phyloP scores from a whole-genome alignment of 148 eudicot genomes.

The Agrostemma githago region DNA sequence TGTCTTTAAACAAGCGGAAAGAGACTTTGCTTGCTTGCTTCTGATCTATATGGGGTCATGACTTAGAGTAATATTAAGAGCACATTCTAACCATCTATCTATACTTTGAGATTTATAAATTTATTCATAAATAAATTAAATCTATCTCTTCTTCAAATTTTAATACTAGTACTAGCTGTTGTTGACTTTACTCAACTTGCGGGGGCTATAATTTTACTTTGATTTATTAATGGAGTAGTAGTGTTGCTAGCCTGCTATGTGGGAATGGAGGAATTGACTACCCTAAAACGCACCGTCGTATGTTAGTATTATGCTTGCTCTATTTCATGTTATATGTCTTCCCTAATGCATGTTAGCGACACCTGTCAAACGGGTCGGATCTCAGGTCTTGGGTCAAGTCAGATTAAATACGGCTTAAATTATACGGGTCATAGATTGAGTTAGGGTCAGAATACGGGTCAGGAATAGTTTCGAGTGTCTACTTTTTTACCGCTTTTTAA shows the following conservation, averaged over 20 bases:
- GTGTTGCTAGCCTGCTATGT: neutral
- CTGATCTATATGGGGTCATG: conserved; percentile 14
- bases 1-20: conserved; percentile 25
- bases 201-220: neutral
- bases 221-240: neutral
- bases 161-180: conserved; percentile 19
- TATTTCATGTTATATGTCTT: neutral
- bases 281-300: neutral
- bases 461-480: no score
- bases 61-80: neutral
- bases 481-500: no score
- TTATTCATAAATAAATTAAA: neutral
- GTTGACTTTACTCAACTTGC: conserved; percentile 24
- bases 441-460: no score
- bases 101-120: neutral
- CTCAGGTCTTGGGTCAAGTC: no score
- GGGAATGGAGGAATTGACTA: neutral
- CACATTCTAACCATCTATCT: conserved; percentile 5
- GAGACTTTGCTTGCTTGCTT: conserved; percentile 19
- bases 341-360: neutral
- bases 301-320: neutral
- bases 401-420: no score
- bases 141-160: neutral
- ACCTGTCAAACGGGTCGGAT: no score
- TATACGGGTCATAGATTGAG: no score